A percentile compares a stretch with the other conserved stretches of the same genome.
Evolutionary conservation across 2,329 filamentous ascomycete genomes (phyloP).

Genomic region (Neocucurbitaria cava): DNA sequence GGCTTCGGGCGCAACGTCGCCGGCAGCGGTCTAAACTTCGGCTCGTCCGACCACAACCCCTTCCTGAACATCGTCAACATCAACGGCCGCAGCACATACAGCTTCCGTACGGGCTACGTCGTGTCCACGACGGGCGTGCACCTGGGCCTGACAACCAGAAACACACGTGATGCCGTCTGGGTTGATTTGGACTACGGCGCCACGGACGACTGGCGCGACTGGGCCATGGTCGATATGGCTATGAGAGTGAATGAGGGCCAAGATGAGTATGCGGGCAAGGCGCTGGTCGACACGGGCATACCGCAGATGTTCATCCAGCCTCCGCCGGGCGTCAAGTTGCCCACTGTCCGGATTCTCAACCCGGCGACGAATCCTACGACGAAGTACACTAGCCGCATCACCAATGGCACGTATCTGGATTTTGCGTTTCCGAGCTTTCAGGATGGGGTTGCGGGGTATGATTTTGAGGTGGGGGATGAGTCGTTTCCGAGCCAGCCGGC

Average conservation of each 20-base stretch:
- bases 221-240: conserved; percentile 4
- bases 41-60: conserved; percentile 19
- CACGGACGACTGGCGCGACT: conserved; percentile 9
- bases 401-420: conserved; percentile 5
- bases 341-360: conserved; percentile 3
- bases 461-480: conserved; percentile 13
- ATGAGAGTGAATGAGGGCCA: background rate
- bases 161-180: conserved; percentile 9
- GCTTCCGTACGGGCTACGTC: conserved; percentile 6
- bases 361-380: background rate
- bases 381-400: background rate
- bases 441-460: conserved; percentile 7
- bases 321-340: background rate
- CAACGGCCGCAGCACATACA: background rate
- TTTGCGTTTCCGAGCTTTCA: conserved; percentile 11
- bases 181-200: conserved; percentile 1
- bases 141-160: conserved; percentile 8
- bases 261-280: conserved; percentile 1
- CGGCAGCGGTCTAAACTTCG: conserved; percentile 1
- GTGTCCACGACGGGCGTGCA: conserved; percentile 10
- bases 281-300: conserved; percentile 12
- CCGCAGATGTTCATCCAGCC: conserved; percentile 12
- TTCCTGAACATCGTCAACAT: conserved; percentile 23
- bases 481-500: conserved; percentile 7
- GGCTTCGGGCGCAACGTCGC: conserved; percentile 12